Percentiles rank a stretch among this genome's conserved stretches.
These are phyloP conservation scores for Tuber melanosporum DNA, from an alignment of 495 filamentous ascomycete genomes.

Conservation along the genomic window DNA sequence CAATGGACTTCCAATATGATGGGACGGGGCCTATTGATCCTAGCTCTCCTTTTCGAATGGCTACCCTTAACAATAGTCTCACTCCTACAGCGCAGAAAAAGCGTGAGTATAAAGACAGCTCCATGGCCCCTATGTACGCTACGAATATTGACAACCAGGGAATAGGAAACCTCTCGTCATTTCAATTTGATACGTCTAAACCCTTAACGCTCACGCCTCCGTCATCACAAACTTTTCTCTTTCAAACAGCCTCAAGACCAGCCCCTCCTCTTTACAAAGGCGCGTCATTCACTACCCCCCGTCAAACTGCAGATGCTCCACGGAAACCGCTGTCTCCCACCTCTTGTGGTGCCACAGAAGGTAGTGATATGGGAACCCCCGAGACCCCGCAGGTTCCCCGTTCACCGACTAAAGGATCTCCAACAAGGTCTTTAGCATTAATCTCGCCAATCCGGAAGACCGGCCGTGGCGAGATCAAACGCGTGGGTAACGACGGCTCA, in stretches of 20 bases:
- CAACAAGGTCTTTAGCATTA: conserved; percentile 5
- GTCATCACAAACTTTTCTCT: conserved; percentile 42
- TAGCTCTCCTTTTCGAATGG: conserved; percentile 27
- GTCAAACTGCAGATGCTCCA: conserved; percentile 53
- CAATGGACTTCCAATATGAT: conserved; percentile 33
- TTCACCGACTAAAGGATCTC: conserved; percentile 34
- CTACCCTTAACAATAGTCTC: conserved; percentile 6
- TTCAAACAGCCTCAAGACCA: conserved; percentile 30
- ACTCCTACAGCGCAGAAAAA: conserved; percentile 18
- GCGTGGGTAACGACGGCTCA: conserved; percentile 51
- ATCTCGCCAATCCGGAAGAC: conserved; percentile 34
- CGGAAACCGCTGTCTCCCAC: conserved; percentile 61
- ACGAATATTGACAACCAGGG: conserved; percentile 8
- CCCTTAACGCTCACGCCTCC: conserved; percentile 28
- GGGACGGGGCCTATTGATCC: conserved; percentile 16
- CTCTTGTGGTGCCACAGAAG: conserved; percentile 47
- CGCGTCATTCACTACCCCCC: conserved; percentile 71
- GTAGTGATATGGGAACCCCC: conserved; percentile 48
- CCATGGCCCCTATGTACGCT: background rate
- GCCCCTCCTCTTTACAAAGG: conserved; percentile 55
- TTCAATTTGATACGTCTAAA: conserved; percentile 24
- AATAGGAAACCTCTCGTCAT: conserved; percentile 19
- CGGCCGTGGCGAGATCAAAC: conserved; percentile 55
- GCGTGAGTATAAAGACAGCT: conserved; percentile 11
- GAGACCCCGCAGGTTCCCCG: conserved; percentile 62